Conservation (phyloP, 169 alveolate species). For the Plasmodium gonderi region DNA sequence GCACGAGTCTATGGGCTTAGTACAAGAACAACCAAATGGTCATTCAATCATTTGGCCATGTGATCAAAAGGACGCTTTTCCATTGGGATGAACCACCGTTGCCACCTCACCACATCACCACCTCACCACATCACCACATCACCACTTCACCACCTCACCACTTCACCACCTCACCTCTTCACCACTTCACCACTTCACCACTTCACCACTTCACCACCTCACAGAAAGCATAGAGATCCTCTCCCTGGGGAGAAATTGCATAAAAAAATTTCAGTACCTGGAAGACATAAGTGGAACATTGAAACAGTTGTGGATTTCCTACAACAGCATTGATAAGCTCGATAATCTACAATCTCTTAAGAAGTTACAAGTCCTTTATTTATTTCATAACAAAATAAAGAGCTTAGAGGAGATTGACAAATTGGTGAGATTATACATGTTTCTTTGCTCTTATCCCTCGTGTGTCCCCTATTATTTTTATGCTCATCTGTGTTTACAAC, state of each 20-base stretch:
- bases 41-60: too few species aligned
- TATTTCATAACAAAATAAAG: conserved; percentile 59
- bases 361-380: conserved; percentile 50
- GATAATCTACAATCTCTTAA: conserved; percentile 51
- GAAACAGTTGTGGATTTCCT: conserved; percentile 53
- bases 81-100: too few species aligned
- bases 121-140: too few species aligned
- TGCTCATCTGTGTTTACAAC: not conserved
- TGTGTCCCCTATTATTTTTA: not conserved
- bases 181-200: not conserved
- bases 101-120: too few species aligned
- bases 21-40: not conserved
- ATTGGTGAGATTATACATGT: not conserved
- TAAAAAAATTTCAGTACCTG: conserved; percentile 34
- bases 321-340: conserved; percentile 45
- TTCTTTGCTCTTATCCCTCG: not conserved
- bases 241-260: conserved; percentile 60
- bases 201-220: not conserved
- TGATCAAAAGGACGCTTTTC: too few species aligned
- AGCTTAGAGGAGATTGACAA: conserved; percentile 53
- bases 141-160: not conserved
- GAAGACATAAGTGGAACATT: conserved; percentile 60
- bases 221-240: conserved; percentile 47
- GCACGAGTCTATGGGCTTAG: not conserved
- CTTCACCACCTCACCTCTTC: not conserved